Evolutionary conservation across 2,329 filamentous ascomycete genomes (phyloP).

Genomic region (Alternaria metachromatica): DNA sequence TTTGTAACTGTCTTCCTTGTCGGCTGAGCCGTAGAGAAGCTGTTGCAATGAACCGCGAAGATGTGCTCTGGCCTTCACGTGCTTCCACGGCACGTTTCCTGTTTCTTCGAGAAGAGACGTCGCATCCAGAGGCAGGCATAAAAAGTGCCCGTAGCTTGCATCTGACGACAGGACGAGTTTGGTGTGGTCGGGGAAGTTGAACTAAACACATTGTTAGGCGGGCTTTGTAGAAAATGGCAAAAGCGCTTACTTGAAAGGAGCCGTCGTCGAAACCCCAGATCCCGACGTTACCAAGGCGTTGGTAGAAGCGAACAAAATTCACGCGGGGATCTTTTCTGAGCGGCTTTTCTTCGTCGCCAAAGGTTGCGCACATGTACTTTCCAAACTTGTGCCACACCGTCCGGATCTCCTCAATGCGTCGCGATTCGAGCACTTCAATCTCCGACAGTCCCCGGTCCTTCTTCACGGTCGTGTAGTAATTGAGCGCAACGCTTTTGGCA

Average conservation of each 20-base stretch:
- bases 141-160: slow-evolving; percentile 79
- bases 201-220: slow-evolving; percentile 55
- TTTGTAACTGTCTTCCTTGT: slow-evolving; percentile 56
- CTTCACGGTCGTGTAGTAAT: slow-evolving; percentile 74
- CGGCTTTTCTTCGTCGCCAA: slow-evolving; percentile 56
- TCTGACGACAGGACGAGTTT: slow-evolving; percentile 80
- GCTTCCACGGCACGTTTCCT: slow-evolving; percentile 67
- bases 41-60: slow-evolving; percentile 76
- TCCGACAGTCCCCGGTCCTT: slow-evolving; percentile 68
- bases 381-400: slow-evolving; percentile 73
- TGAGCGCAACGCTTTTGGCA: slow-evolving; percentile 58
- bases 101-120: slow-evolving; percentile 68
- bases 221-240: background rate
- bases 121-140: slow-evolving; percentile 75
- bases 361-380: slow-evolving; percentile 66
- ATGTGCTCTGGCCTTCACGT: slow-evolving; percentile 73
- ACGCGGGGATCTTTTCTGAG: slow-evolving; percentile 53
- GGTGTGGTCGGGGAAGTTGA: slow-evolving; percentile 89
- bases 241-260: slow-evolving; percentile 70
- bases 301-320: slow-evolving; percentile 77
- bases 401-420: slow-evolving; percentile 62
- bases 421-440: slow-evolving; percentile 66
- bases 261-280: slow-evolving; percentile 84
- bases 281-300: slow-evolving; percentile 79
- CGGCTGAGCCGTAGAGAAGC: slow-evolving; percentile 66